phyloP scores from a whole-genome alignment of 352 stramenopile genomes.

The Chrysophaeum taylorii region DNA sequence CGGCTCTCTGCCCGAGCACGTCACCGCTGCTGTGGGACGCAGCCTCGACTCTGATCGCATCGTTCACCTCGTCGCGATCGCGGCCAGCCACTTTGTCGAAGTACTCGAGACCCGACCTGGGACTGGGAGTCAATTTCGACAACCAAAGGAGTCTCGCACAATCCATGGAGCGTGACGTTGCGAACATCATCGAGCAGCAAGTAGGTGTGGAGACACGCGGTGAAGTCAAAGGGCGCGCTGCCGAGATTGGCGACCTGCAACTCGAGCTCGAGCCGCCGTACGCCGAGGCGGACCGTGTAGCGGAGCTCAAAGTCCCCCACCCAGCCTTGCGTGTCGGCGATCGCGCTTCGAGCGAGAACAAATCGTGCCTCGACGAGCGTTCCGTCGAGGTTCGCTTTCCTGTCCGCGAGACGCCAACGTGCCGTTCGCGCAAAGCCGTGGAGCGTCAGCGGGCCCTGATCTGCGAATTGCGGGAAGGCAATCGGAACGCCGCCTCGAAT shows the following conservation, averaged over 20 bases:
- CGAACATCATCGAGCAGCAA: slow-evolving; percentile 11
- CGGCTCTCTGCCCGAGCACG: background rate
- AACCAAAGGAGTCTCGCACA: too few relatives aligned
- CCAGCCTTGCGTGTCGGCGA: background rate
- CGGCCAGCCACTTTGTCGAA: slow-evolving; percentile 16
- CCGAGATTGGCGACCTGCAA: background rate
- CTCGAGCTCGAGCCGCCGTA: background rate
- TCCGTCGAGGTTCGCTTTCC: background rate
- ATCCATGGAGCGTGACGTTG: background rate
- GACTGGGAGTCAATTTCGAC: too few relatives aligned
- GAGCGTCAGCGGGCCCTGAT: slow-evolving; percentile 17
- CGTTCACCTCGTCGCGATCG: slow-evolving; percentile 1
- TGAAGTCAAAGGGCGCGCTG: slow-evolving; percentile 4
- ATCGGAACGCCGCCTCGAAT: slow-evolving; percentile 14
- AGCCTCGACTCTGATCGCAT: background rate
- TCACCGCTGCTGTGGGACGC: background rate
- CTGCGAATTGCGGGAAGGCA: slow-evolving; percentile 23
- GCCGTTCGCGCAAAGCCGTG: slow-evolving; percentile 19
- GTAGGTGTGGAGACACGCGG: slow-evolving; percentile 18
- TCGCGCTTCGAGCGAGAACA: background rate
- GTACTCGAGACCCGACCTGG: background rate
- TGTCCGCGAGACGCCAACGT: background rate
- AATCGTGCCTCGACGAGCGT: too few relatives aligned
- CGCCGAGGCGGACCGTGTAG: slow-evolving; percentile 12
- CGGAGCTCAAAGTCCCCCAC: background rate